Evolutionary conservation across 176 grass and related monocot genomes (phyloP), one percentile per base, ranked within the genome.

Genomic region (Triticum monococcum): DNA sequence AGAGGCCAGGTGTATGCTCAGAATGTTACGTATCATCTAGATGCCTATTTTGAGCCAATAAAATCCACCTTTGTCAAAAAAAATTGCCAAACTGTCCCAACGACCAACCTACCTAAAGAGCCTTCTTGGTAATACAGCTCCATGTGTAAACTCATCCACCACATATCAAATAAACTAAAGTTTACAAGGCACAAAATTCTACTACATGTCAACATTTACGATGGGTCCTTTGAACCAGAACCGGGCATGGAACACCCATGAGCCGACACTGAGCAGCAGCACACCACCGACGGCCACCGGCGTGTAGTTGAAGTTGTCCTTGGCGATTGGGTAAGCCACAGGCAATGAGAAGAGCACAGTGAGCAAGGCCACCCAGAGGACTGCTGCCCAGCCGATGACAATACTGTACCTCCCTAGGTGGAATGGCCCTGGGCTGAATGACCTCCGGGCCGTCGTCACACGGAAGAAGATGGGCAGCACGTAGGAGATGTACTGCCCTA

Each of bases 341-440:
- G 95, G 92, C 73, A 93, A 79, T 26, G 95, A 97, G 80, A 97
- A 97, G 64, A 97, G 84, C 59, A 97, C 92, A 4, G 95, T 97
- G 85, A 97, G 93, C 38, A 87, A 95, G 41, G 68, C 82, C 20
- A 95, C 95, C 95, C 95, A 97, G 64, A 97, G 89, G 45, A 97
- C 95, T 22, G 95, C 92, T 40, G 86, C 20, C 90, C 89, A 90
- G 48, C 95, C 95, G 4, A 97, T 79, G 0, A 91, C 22, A 9
- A 88, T 48, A 26, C 95, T 52, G 75, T 80, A 95, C 59, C 92
- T 82, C 33, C 92, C 95, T 38, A 97, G 88, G 87, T 93, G 92
- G 90, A 93, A 97, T 0, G 92, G 95, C 3, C 95, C 95, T 11
- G 43, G 91, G 26, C 81, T 60, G 64, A 97, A 97, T 20, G 74